A percentile compares a stretch with the other conserved stretches of the same genome.
Evolutionary conservation across 2,329 filamentous ascomycete genomes (phyloP).

Genomic region (Fusarium denticulatum): DNA sequence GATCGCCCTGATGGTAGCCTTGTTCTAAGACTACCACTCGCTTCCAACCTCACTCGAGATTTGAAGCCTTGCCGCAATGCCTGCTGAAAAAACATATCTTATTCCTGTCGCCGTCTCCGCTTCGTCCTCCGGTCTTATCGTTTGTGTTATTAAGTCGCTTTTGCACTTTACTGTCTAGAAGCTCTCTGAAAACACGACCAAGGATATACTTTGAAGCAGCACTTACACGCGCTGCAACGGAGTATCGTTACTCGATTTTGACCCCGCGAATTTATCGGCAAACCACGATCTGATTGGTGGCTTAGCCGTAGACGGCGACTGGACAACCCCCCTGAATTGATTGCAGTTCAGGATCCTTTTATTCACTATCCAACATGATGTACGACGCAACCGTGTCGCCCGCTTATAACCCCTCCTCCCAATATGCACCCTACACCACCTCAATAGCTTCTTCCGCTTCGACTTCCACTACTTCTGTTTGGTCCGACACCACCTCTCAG

Average conservation of each 20-base stretch:
- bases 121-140: slow-evolving; percentile 68
- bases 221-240: slow-evolving; percentile 53
- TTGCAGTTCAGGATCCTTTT: slow-evolving; percentile 43
- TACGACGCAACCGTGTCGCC: slow-evolving; percentile 63
- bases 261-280: slow-evolving; percentile 48
- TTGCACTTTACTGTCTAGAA: slow-evolving; percentile 56
- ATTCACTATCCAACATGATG: slow-evolving; percentile 65
- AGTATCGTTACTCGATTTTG: slow-evolving; percentile 51
- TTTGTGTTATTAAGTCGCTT: slow-evolving; percentile 61
- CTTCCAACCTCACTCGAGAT: slow-evolving; percentile 38
- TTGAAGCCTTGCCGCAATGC: slow-evolving; percentile 62
- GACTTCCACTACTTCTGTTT: slow-evolving; percentile 79
- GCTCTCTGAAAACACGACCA: slow-evolving; percentile 52
- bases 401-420: slow-evolving; percentile 57
- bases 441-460: slow-evolving; percentile 80
- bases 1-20: slow-evolving; percentile 49
- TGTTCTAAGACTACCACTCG: slow-evolving; percentile 45
- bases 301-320: slow-evolving; percentile 65
- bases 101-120: slow-evolving; percentile 72
- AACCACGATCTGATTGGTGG: slow-evolving; percentile 59
- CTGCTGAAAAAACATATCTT: slow-evolving; percentile 61
- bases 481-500: slow-evolving; percentile 78
- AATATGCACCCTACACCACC: slow-evolving; percentile 71
- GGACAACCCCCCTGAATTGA: slow-evolving; percentile 54
- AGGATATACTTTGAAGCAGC: slow-evolving; percentile 53